Evolutionary conservation across 257 asterid species (phyloP), one percentile per base, ranked within the genome.

Genomic region (Linaria vulgaris): DNA sequence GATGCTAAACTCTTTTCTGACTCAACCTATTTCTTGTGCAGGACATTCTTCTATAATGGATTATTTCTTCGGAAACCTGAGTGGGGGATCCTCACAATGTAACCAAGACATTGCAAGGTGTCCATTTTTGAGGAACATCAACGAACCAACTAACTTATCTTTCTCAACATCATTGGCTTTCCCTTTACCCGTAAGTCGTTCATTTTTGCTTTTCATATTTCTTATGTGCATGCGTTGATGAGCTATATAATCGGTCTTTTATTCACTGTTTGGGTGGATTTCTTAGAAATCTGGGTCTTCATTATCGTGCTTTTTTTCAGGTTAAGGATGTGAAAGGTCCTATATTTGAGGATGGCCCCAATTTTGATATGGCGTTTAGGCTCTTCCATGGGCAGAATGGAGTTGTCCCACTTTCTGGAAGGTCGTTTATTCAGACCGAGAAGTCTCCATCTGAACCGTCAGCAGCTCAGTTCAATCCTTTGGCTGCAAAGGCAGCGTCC

Each of bases 331-430:
- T 73, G 52, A 88, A 82, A 74, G 95, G 98, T 58, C 98, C 98
- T 31, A 88, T 91, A 66, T 91, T 88, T 68, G 96, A 88, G 87
- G 98, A 91, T 80, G 98, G 92, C 57, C 88, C 92, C 71, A 88
- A 91, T 78, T 91, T 91, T 73, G 95, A 86, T 59, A 77, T 70
- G 83, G 92, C 98, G 25, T 91, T 91, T 73, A 83, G 88, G 72
- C 85, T 88, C 72, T 91, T 91, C 81, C 98, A 91, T 62, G 98
- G 98, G 72, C 88, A 91, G 78, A 82, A 84, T 44, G 96, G 98
- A 30, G 94, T 83, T 14, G 96, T 91, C 56, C 98, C 96, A 5
- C 95, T 91, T 61, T 76, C 96, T 7, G 90, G 79, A 67, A 86
- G 77, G 59, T 73, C 84, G 31, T 77, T 72, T 37, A 3, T 69